Conservation (phyloP, 2,329 filamentous ascomycete species). For the Nemania bipapillata region DNA sequence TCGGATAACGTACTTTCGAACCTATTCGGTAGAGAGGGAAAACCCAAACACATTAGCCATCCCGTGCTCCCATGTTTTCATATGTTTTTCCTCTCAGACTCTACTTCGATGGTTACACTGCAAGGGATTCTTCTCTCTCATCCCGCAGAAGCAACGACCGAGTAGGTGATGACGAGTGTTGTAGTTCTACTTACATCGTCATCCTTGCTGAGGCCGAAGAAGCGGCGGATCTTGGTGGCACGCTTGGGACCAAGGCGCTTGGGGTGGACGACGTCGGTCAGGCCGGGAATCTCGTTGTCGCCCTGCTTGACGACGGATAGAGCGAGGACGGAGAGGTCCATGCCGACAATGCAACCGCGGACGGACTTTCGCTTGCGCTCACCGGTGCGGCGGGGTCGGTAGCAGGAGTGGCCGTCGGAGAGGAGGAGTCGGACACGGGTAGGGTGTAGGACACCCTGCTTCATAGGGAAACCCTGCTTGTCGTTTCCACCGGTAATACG, state of each 20-base stretch:
- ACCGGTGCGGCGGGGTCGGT: conserved; percentile 95
- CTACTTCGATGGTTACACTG: conserved; percentile 60
- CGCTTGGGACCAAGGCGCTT: conserved; percentile 99
- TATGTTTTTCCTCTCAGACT: conserved; percentile 51
- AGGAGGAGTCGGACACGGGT: conserved; percentile 98
- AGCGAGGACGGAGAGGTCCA: conserved; percentile 93
- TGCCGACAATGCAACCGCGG: conserved; percentile 97
- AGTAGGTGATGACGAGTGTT: conserved; percentile 77
- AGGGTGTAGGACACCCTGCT: conserved; percentile 99
- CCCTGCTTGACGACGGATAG: conserved; percentile 98
- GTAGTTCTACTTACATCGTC: conserved; percentile 90
- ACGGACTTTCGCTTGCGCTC: conserved; percentile 99
- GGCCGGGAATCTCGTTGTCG: conserved; percentile 89
- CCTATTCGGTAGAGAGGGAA: conserved; percentile 63
- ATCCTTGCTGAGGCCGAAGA: conserved; percentile 99
- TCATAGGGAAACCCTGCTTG: conserved; percentile 99
- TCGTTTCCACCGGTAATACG: conserved; percentile 99
- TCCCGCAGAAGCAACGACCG: conserved; percentile 59
- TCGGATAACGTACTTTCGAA: conserved; percentile 99
- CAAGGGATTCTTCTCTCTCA: conserved; percentile 56
- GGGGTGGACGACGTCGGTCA: conserved; percentile 97
- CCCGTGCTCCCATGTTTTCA: conserved; percentile 32
- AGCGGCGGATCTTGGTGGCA: conserved; percentile 99
- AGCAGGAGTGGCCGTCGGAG: conserved; percentile 97
- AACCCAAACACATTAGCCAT: conserved; percentile 55